Evolutionary conservation across 2,329 filamentous ascomycete genomes (phyloP).

Genomic region (Arachnomyces sp.): DNA sequence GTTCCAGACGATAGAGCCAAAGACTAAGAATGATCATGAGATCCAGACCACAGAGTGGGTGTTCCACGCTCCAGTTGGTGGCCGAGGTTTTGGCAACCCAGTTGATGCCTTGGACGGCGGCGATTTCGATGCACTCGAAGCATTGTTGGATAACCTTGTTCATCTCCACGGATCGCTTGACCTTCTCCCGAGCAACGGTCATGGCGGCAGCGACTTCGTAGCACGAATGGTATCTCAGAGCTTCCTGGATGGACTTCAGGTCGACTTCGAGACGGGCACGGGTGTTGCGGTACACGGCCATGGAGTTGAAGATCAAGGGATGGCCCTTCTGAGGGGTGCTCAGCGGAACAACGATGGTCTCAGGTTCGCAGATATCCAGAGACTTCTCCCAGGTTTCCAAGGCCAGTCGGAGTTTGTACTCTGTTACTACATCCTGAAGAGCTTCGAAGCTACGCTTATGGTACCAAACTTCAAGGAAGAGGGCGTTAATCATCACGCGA

Average conservation of each 20-base stretch:
- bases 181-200: conserved; percentile 86
- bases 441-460: conserved; percentile 98
- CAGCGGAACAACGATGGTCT: conserved; percentile 77
- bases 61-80: conserved; percentile 98
- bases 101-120: conserved; percentile 84
- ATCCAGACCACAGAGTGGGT: conserved; percentile 91
- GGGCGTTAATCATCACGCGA: conserved; percentile 95
- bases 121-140: conserved; percentile 95
- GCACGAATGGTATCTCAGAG: conserved; percentile 89
- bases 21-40: conserved; percentile 95
- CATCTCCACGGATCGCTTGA: conserved; percentile 94
- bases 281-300: conserved; percentile 93
- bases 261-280: conserved; percentile 88
- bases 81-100: conserved; percentile 98
- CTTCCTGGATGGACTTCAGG: conserved; percentile 90
- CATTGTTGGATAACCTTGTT: conserved; percentile 97
- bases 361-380: conserved; percentile 83
- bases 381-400: conserved; percentile 99
- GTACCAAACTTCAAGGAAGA: conserved; percentile 98
- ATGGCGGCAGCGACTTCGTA: conserved; percentile 96
- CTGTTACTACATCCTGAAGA: conserved; percentile 90
- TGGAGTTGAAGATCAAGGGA: conserved; percentile 94
- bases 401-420: conserved; percentile 93
- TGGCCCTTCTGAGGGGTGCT: conserved; percentile 94
- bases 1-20: conserved; percentile 98